Evolutionary conservation across 179 eudicot species (phyloP), one percentile per base, ranked within the genome.

Genomic region (Actinidia polygama): DNA sequence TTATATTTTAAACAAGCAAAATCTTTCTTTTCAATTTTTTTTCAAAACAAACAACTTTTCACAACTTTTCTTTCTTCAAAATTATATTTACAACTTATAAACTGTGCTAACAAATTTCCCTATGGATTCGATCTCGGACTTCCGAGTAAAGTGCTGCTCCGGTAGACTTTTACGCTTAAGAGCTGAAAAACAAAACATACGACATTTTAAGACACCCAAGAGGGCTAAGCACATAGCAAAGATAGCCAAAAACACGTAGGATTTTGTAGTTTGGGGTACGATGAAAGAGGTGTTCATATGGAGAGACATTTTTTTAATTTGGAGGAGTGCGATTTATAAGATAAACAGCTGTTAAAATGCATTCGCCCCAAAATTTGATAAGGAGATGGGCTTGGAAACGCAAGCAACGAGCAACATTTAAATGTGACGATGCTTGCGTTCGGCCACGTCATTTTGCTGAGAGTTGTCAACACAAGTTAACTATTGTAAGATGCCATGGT

Each of bases 381-480:
- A 24, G 76, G 4, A 72, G 24, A 16, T 72, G 76, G 19, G 76
- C 76, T 72, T 73, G 36, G 40, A 50, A 73, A 47, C 77, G 59
- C 14, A 73, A 73, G 23, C 62, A 73, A 5, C 77, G 77, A 50
- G 23, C 76, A 18, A 72, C 53, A 72, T 72, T 72, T 18, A 72
- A 51, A 72, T 72, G 55, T 72, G 76, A 6, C 55, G 55, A 18
- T 72, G 57, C 23, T 72, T 72, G 24, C 76, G 49, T 26, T 69
- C 49, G 36, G 49, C 44, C 30, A 55, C 16, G 61, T 4, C 15
- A 55, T 55, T 55, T 55, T 55, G 64, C 19, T 59, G 23, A 19
- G n/a, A n/a, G n/a, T n/a, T n/a, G n/a, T n/a, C n/a, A 66, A 66
- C 70, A 66, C 44, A 66, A 44, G 70, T 66, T 11, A 66, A 15